Conservation (phyloP, 2,329 filamentous ascomycete genomes). For the Cordyceps pruinosa region DNA sequence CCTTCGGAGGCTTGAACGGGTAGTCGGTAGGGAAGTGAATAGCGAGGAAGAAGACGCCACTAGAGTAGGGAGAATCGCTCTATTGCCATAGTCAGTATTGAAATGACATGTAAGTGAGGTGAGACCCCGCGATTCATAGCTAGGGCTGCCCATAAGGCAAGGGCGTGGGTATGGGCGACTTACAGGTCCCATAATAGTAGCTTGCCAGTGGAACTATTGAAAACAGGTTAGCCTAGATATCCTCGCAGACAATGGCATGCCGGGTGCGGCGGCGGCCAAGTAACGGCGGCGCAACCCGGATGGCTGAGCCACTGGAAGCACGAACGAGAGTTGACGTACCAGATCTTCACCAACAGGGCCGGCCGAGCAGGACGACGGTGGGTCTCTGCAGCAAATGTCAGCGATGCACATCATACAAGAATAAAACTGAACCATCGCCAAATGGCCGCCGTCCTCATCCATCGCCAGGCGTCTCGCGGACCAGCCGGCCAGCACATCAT, state of each 20-base stretch:
- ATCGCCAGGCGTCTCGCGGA: not conserved
- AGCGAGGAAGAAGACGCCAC: conserved; percentile 96
- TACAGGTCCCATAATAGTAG: conserved; percentile 99
- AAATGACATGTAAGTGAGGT: not conserved
- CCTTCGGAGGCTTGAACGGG: conserved; percentile 99
- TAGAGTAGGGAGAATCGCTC: conserved; percentile 95
- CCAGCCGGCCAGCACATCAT: not conserved
- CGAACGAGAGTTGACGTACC: conserved; percentile 55
- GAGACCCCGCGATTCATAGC: not conserved
- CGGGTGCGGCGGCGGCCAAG: conserved; percentile 2
- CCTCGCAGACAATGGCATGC: not conserved
- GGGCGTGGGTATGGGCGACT: conserved; percentile 36
- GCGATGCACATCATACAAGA: conserved; percentile 16
- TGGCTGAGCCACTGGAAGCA: conserved; percentile 17
- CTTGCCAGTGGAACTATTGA: conserved; percentile 96
- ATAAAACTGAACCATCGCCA: conserved; percentile 4
- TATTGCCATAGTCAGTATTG: conserved; percentile 36
- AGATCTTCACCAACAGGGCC: conserved; percentile 95
- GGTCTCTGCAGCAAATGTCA: conserved; percentile 59
- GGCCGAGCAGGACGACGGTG: conserved; percentile 96
- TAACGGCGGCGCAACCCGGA: conserved; percentile 7
- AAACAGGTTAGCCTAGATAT: conserved; percentile 19
- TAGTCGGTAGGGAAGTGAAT: conserved; percentile 99
- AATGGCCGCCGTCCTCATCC: not conserved
- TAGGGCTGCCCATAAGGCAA: not conserved